phyloP scores from a whole-genome alignment of 164 flowering plant species.

The Magnolia officinalis region DNA sequence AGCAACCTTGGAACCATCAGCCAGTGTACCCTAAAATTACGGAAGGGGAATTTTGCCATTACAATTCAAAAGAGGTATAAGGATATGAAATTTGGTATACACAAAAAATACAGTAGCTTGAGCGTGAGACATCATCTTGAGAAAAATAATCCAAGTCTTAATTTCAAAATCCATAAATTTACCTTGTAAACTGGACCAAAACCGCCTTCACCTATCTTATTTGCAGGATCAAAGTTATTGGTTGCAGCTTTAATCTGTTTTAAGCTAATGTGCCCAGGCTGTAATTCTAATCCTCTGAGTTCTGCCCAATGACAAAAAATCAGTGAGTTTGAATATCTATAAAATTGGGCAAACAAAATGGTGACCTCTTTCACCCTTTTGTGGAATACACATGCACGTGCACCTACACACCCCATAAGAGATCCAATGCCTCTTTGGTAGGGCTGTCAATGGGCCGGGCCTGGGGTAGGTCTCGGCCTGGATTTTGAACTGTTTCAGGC shows the following conservation, averaged over 20 bases:
- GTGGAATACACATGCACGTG: too few species aligned
- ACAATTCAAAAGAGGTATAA: background rate
- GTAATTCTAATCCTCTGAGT: conserved; percentile 30
- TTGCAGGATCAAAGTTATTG: conserved; percentile 33
- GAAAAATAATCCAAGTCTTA: background rate
- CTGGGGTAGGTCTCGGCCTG: too few species aligned
- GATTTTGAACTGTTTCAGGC: too few species aligned
- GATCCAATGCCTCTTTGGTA: background rate
- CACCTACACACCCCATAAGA: background rate
- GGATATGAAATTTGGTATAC: background rate
- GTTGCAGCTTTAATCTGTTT: conserved; percentile 50
- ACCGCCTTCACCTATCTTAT: conserved; percentile 64
- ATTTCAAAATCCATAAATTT: background rate
- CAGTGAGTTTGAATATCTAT: background rate
- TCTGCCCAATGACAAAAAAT: conserved; percentile 16
- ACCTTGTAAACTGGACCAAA: conserved; percentile 66
- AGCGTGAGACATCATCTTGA: background rate
- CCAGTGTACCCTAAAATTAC: conserved; percentile 18
- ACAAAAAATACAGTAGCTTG: background rate
- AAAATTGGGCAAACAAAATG: background rate
- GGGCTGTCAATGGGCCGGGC: too few species aligned
- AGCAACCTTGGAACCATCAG: conserved; percentile 50
- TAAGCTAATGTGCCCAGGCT: conserved; percentile 32
- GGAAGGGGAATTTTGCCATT: background rate
- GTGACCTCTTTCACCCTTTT: too few species aligned